A percentile compares a stretch with the other conserved stretches of the same genome.
These are phyloP conservation scores for Aspergillus neotritici DNA, from an alignment of 2,329 filamentous ascomycete species.

Conservation along the genomic window DNA sequence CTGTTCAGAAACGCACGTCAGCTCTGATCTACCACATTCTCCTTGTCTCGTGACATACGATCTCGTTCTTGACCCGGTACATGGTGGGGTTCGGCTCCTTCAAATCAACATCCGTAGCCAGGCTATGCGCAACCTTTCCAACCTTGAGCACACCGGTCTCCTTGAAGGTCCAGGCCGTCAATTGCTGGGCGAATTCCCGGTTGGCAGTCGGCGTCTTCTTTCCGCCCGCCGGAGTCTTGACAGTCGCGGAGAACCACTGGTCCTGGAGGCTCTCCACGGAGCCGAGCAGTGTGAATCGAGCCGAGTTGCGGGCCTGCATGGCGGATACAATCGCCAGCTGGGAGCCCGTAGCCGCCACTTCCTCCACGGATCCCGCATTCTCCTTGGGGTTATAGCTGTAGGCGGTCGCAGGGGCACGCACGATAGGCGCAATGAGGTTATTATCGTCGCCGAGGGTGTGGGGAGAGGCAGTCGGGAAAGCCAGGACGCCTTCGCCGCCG, in stretches of 20 bases:
- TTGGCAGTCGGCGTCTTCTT: constrained; percentile 66
- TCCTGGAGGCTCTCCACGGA: constrained; percentile 83
- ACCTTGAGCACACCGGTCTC: constrained; percentile 86
- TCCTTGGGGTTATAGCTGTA: constrained; percentile 96
- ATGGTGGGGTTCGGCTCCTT: constrained; percentile 66
- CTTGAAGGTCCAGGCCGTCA: constrained; percentile 95
- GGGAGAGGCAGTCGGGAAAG: constrained; percentile 75
- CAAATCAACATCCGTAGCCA: constrained; percentile 49
- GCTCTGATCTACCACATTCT: constrained; percentile 9
- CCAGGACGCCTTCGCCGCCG: constrained; percentile 61
- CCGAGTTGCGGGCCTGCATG: constrained; percentile 88
- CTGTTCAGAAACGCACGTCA: constrained; percentile 43
- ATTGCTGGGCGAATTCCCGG: constrained; percentile 73
- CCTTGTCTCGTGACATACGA: constrained; percentile 57
- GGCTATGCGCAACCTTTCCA: constrained; percentile 73
- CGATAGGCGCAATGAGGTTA: constrained; percentile 70
- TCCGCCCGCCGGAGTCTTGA: constrained; percentile 51
- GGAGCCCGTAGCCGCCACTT: constrained; percentile 75
- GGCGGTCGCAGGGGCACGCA: constrained; percentile 75
- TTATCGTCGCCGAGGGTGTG: constrained; percentile 72
- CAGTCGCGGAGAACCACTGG: constrained; percentile 78
- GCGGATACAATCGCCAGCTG: constrained; percentile 82
- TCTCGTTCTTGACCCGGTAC: constrained; percentile 94
- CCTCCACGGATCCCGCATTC: constrained; percentile 65
- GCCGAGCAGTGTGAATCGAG: constrained; percentile 78